A percentile compares a stretch with the other conserved stretches of the same genome.
phyloP scores from a whole-genome alignment of 208 protist species.

The Naegleria gruberi region DNA sequence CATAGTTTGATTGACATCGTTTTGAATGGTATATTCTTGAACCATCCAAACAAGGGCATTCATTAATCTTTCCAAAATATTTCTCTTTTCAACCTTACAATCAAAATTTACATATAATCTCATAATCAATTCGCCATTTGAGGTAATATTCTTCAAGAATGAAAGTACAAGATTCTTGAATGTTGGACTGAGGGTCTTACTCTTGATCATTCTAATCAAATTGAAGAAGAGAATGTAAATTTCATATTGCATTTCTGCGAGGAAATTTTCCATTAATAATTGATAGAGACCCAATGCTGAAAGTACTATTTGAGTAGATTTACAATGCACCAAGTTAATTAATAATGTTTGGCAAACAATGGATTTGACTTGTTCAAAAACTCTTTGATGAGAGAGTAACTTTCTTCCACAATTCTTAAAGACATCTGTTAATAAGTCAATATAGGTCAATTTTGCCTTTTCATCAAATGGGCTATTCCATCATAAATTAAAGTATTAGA shows the following conservation, averaged over 20 bases:
- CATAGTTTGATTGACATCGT: neutral
- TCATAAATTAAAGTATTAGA: neutral
- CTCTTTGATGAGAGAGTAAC: too few species aligned
- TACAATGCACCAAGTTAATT: neutral
- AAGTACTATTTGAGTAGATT: neutral
- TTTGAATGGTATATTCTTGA: neutral
- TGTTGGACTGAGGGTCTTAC: neutral
- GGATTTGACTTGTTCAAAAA: neutral
- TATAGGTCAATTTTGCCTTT: neutral
- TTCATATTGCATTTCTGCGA: neutral
- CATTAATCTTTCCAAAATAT: neutral
- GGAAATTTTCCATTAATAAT: too few species aligned
- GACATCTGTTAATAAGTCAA: neutral
- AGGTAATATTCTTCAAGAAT: too few species aligned
- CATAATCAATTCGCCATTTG: too few species aligned
- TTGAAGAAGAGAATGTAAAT: neutral
- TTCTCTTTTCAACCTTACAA: neutral
- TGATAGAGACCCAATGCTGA: neutral
- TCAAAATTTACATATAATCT: neutral
- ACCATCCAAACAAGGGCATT: neutral
- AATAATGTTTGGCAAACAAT: neutral
- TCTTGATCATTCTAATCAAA: neutral
- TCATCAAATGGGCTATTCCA: neutral
- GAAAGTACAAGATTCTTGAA: too few species aligned
- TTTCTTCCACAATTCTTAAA: neutral